A percentile compares a stretch with the other conserved stretches of the same genome.
These are phyloP conservation scores for Salvia hispanica DNA, from an alignment of 257 asterid genomes.

Conservation along the genomic window DNA sequence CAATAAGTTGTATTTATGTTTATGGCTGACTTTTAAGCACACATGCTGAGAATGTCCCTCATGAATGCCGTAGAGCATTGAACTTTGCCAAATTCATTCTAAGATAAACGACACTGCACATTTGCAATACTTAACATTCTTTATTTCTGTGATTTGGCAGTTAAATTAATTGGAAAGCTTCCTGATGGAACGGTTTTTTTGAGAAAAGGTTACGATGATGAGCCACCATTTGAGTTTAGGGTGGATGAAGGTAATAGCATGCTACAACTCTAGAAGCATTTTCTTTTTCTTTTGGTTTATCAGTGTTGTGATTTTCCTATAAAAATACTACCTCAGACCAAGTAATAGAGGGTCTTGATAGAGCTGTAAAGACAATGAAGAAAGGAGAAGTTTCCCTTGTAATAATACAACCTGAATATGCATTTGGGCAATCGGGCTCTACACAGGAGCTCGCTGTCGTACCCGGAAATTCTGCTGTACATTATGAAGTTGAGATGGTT, in stretches of 20 bases:
- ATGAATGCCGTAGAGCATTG: neutral
- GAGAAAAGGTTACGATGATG: constrained; percentile 45
- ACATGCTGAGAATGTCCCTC: neutral
- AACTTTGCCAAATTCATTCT: neutral
- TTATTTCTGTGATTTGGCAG: constrained; percentile 33
- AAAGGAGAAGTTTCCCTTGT: constrained; percentile 54
- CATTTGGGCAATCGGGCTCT: constrained; percentile 51
- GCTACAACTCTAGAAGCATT: neutral
- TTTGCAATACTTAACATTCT: neutral
- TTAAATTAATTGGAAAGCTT: constrained; percentile 53
- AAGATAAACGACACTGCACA: neutral
- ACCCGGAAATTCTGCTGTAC: constrained; percentile 48
- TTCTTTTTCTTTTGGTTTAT: neutral
- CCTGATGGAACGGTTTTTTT: constrained; percentile 52
- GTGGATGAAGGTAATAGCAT: constrained; percentile 53
- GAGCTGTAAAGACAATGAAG: constrained; percentile 58
- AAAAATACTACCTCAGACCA: constrained; percentile 35
- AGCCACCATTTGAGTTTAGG: constrained; percentile 47
- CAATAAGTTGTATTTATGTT: neutral
- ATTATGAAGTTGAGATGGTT: constrained; percentile 58
- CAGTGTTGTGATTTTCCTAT: neutral
- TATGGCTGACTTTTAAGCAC: neutral
- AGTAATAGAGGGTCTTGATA: constrained; percentile 63
- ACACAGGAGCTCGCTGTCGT: constrained; percentile 54
- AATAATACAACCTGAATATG: constrained; percentile 53